Percentiles rank a stretch among this genome's conserved stretches.
phyloP scores from a whole-genome alignment of 257 asterid species.

The Vinca minor region DNA sequence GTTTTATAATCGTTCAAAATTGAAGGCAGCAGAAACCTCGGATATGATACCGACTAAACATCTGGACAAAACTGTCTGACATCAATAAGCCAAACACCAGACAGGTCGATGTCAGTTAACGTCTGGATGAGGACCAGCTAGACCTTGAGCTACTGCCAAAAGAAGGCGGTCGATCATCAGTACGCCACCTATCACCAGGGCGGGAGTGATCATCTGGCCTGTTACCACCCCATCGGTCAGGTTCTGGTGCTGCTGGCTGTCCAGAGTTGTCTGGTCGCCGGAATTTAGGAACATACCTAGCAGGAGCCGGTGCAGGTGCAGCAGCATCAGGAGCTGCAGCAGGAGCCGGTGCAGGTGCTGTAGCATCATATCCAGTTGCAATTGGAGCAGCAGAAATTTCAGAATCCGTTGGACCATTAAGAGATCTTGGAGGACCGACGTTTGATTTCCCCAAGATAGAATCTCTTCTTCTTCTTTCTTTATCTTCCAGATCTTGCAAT shows the following conservation, averaged over 20 bases:
- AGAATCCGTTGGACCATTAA: conserved; percentile 1
- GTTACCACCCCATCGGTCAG: conserved; percentile 14
- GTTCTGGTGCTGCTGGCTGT: conserved; percentile 12
- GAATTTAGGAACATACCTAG: conserved; percentile 20
- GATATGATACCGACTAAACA: background rate
- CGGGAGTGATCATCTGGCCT: conserved; percentile 10
- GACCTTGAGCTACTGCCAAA: too few species aligned
- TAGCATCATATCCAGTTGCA: background rate
- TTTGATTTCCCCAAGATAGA: conserved; percentile 13
- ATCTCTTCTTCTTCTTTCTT: conserved; percentile 15
- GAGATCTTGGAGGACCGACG: conserved; percentile 4
- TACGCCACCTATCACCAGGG: conserved; percentile 14
- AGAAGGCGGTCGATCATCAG: conserved; percentile 9
- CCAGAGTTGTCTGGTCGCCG: conserved; percentile 5
- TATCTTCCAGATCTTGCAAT: conserved; percentile 26
- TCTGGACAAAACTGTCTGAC: background rate
- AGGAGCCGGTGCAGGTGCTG: too few species aligned
- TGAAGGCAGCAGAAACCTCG: background rate
- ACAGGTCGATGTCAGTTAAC: background rate
- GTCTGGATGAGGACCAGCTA: conserved; percentile 9
- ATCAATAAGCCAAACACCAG: background rate
- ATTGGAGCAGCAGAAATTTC: conserved; percentile 3
- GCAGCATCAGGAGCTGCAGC: conserved; percentile 9
- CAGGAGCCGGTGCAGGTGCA: conserved; percentile 15
- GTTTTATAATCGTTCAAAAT: too few species aligned